Percentiles rank a stretch among this genome's conserved stretches.
phyloP scores from a whole-genome alignment of 805 yeast genomes.

The Isabelozyma heimii region DNA sequence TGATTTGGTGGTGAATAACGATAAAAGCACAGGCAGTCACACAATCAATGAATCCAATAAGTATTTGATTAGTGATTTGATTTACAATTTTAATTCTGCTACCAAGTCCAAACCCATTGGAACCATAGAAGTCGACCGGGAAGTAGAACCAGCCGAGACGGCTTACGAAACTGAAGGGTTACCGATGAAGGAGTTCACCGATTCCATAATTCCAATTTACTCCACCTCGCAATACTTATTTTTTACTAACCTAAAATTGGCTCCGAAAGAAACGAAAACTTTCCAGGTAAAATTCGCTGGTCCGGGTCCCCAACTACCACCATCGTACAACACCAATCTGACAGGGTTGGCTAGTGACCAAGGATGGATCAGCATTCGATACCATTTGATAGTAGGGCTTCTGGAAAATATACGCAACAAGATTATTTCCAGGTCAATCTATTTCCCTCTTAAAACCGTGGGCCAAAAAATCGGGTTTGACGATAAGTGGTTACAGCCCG shows the following conservation, averaged over 20 bases:
- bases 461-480: slow-evolving; percentile 22
- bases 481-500: slow-evolving; percentile 26
- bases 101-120: not conserved
- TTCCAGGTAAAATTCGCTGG: slow-evolving; percentile 23
- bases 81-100: slow-evolving; percentile 22
- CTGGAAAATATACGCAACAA: slow-evolving; percentile 12
- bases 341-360: slow-evolving; percentile 39
- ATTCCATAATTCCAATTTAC: slow-evolving; percentile 37
- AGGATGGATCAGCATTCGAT: slow-evolving; percentile 35
- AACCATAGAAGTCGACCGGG: not conserved
- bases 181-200: slow-evolving; percentile 23
- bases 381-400: slow-evolving; percentile 35
- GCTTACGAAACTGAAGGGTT: slow-evolving; percentile 1
- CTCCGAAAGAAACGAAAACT: slow-evolving; percentile 11
- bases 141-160: slow-evolving; percentile 1
- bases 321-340: slow-evolving; percentile 40
- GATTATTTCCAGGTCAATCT: slow-evolving; percentile 20
- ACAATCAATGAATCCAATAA: slow-evolving; percentile 15
- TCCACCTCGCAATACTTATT: slow-evolving; percentile 37
- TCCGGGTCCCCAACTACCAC: slow-evolving; percentile 26
- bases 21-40: slow-evolving; percentile 9
- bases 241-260: slow-evolving; percentile 28
- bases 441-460: slow-evolving; percentile 32
- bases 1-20: slow-evolving; percentile 22
- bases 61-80: slow-evolving; percentile 34